Percentiles rank a stretch among this genome's conserved stretches.
These are phyloP conservation scores for Nitzschia inconspicua DNA, from an alignment of 108 stramenopile genomes.

Conservation along the genomic window DNA sequence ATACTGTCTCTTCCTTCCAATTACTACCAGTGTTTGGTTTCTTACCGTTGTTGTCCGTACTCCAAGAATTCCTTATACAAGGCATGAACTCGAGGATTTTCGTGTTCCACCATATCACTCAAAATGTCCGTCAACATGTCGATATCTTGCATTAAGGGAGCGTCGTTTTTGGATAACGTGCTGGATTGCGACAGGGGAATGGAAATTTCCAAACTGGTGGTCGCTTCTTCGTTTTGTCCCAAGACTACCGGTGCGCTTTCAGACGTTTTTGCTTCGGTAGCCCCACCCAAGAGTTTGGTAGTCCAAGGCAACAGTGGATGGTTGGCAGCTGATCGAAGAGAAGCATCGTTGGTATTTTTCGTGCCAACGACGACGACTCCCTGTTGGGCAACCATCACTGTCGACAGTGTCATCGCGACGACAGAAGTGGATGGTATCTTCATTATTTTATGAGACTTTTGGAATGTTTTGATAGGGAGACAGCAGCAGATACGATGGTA, in stretches of 20 bases:
- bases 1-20: not conserved
- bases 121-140: constrained; percentile 72
- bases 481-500: no score
- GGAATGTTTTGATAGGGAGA: no score
- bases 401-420: not conserved
- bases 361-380: no score
- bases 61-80: constrained; percentile 61
- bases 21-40: no score
- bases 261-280: not conserved
- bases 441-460: no score
- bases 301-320: not conserved
- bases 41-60: constrained; percentile 54
- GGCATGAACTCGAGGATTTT: constrained; percentile 61
- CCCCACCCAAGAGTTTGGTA: not conserved
- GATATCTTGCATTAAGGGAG: constrained; percentile 59
- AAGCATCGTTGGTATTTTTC: no score
- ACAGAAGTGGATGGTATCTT: not conserved
- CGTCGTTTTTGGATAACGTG: constrained; percentile 5
- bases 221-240: not conserved
- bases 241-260: not conserved
- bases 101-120: constrained; percentile 56
- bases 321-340: not conserved
- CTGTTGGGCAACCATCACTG: not conserved
- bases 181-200: constrained; percentile 14
- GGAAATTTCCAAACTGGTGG: not conserved